A percentile compares a stretch with the other conserved stretches of the same genome.
phyloP scores from a whole-genome alignment of 2,329 filamentous ascomycete species.

The Alternaria hordeiaustralica region DNA sequence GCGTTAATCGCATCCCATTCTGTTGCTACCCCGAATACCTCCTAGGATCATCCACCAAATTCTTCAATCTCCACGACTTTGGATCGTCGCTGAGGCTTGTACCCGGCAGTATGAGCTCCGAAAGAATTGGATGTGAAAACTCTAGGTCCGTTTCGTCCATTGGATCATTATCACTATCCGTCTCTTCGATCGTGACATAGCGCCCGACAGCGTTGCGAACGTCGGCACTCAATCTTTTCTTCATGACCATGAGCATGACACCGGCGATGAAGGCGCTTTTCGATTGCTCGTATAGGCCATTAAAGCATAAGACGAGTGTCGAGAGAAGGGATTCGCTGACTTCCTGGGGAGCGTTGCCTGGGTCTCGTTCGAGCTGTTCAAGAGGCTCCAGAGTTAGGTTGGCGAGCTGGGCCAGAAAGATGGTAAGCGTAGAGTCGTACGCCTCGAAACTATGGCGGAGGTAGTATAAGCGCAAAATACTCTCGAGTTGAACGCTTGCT shows the following conservation, averaged over 20 bases:
- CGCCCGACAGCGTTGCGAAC: background rate
- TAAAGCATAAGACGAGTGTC: slow-evolving; percentile 16
- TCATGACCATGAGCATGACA: slow-evolving; percentile 5
- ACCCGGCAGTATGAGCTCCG: slow-evolving; percentile 4
- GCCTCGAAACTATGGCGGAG: slow-evolving; percentile 14
- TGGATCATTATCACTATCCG: background rate
- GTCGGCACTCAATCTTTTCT: slow-evolving; percentile 1
- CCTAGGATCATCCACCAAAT: background rate
- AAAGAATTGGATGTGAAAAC: background rate
- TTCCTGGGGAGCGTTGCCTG: background rate
- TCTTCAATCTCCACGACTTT: background rate
- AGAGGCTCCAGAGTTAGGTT: slow-evolving; percentile 9
- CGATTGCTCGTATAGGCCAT: slow-evolving; percentile 15
- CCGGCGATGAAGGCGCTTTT: slow-evolving; percentile 4
- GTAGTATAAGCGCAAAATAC: slow-evolving; percentile 13
- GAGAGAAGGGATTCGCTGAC: slow-evolving; percentile 14
- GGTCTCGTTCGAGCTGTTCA: background rate
- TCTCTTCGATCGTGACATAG: background rate
- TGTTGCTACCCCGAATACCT: background rate
- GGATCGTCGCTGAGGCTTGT: slow-evolving; percentile 1
- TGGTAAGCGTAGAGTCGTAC: slow-evolving; percentile 1
- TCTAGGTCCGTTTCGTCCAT: background rate
- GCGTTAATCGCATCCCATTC: background rate
- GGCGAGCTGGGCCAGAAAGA: slow-evolving; percentile 15
- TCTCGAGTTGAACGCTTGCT: slow-evolving; percentile 7